These are phyloP conservation scores for Leccinum variicolor DNA, from an alignment of 768 basidiomycete species.

Conservation along the genomic window DNA sequence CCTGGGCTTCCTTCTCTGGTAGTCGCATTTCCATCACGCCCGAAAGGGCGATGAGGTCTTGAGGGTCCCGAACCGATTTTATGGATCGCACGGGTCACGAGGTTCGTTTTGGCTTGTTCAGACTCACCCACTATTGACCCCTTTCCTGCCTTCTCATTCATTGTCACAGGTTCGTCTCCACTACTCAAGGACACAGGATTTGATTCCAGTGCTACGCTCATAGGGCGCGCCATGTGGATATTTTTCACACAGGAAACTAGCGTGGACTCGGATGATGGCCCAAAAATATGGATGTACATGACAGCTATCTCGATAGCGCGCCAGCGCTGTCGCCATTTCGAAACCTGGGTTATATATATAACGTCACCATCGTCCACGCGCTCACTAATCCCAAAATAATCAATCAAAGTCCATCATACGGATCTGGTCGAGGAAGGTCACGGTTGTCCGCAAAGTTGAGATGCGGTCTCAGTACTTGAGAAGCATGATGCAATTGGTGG, in stretches of 20 bases:
- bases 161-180: background rate
- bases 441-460: conserved; percentile 23
- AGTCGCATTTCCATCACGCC: background rate
- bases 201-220: no score
- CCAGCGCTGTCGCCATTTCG: background rate
- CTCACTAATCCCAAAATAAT: background rate
- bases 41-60: background rate
- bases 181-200: conserved; percentile 2
- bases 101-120: background rate
- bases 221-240: background rate
- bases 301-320: background rate
- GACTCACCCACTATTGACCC: background rate
- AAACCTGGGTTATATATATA: background rate
- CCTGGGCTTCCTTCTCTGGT: background rate
- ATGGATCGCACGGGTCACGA: background rate
- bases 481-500: conserved; percentile 14
- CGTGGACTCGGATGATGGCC: background rate
- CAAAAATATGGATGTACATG: conserved; percentile 4
- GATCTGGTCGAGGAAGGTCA: conserved; percentile 28
- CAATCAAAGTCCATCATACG: conserved; percentile 28
- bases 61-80: background rate
- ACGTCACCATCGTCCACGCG: background rate
- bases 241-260: background rate
- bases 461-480: conserved; percentile 15
- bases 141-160: background rate